Evolutionary conservation across 2,329 filamentous ascomycete species (phyloP), one percentile per base, ranked within the genome.

Genomic region (Fusarium buxicola): DNA sequence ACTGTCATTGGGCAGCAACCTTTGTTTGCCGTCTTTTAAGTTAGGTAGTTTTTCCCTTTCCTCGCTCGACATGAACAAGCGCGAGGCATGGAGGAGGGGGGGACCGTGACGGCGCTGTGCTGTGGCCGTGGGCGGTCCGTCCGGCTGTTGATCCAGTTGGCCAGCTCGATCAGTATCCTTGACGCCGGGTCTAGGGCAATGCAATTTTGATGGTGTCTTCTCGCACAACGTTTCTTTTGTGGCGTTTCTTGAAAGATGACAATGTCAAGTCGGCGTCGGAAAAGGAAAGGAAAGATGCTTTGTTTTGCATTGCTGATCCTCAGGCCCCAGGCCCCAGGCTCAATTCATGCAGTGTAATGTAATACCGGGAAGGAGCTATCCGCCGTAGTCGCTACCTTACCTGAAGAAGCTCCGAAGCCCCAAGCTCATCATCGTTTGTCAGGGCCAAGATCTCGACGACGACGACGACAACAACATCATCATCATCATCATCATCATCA

Each of bases 121-220:
- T 63, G 55, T 64, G 55, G 53, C 63, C 52, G 52, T 59, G 49
- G 52, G 58, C 63, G 60, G 77, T 73, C 74, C 75, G 58, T 70
- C 77, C 73, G 78, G 72, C 73, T 76, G 68, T 60, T 71, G 66
- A 77, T 81, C 78, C 78, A 77, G 78, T 79, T 81, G 79, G 79
- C 72, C 75, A 75, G 74, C 56, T 73, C 72, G 60, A 58, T 58
- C 63, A 57, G 49, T 54, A 71, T 68, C 69, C 71, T 62, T 69
- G 66, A 47, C 56, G 40, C 55, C 54, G 52, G 43, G 55, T 41
- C 51, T 59, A 55, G 58, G 54, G 51, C 40, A 44, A 49, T 45
- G 49, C 43, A 60, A 56, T 56, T 31, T 47, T 45, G 46, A 53
- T 54, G 58, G 41, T 55, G 63, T 38, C 35, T 52, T 34, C 51